phyloP scores from a whole-genome alignment of 1,284 basidiomycete genomes.

The Cerioporus squamosus region DNA sequence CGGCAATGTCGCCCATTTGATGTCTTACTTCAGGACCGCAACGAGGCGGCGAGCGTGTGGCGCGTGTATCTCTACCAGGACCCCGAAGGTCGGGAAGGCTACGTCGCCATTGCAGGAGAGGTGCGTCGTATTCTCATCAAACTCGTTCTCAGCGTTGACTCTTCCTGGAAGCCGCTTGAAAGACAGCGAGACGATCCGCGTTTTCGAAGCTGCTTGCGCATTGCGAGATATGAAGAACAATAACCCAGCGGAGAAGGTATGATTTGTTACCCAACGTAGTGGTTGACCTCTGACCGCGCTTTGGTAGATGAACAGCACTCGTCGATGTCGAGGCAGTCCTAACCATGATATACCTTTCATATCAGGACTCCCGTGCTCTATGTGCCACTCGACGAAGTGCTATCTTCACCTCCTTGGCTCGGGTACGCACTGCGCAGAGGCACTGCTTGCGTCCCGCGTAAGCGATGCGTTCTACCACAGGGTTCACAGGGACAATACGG shows the following conservation, averaged over 20 bases:
- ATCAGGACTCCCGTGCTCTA: conserved; percentile 42
- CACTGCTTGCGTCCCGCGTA: conserved; percentile 39
- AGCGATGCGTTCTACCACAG: conserved; percentile 46
- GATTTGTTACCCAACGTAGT: not conserved
- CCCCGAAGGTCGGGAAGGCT: not conserved
- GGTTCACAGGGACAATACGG: conserved; percentile 38
- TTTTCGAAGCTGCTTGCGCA: conserved; percentile 41
- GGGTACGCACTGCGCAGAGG: conserved; percentile 57
- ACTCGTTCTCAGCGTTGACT: not conserved
- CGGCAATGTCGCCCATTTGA: conserved; percentile 54
- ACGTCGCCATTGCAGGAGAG: not conserved
- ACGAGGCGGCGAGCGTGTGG: conserved; percentile 41
- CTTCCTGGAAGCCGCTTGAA: not conserved
- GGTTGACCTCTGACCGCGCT: too few relatives aligned
- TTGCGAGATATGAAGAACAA: conserved; percentile 8
- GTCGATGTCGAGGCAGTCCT: not conserved
- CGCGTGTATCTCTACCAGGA: not conserved
- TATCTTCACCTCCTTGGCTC: conserved; percentile 53
- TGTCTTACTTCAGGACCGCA: conserved; percentile 42
- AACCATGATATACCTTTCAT: conserved; percentile 5
- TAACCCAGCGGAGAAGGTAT: not conserved
- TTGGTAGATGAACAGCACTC: not conserved
- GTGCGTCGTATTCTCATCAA: not conserved
- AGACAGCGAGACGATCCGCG: conserved; percentile 9
- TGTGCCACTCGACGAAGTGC: conserved; percentile 55